Evolutionary conservation across 495 filamentous ascomycete genomes (phyloP).

Genomic region (Clavariopsis aquatica): DNA sequence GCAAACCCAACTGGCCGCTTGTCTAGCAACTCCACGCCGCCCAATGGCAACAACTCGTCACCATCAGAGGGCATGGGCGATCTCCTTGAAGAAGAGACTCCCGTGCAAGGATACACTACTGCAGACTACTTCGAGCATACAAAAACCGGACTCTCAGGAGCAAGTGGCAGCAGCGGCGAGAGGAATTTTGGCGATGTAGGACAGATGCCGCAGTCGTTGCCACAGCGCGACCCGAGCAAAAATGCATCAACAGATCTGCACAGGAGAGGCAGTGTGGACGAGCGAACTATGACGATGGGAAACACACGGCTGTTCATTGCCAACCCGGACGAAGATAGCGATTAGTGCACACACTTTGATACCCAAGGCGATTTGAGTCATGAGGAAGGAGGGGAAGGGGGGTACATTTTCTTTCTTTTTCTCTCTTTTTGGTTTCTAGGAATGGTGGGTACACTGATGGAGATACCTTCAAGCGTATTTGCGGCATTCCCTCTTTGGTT

Average conservation of each 20-base stretch:
- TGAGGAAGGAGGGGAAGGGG: too few species aligned
- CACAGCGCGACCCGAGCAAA: slow-evolving; percentile 54
- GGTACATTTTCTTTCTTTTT: slow-evolving; percentile 7
- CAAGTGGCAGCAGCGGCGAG: slow-evolving; percentile 54
- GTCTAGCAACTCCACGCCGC: slow-evolving; percentile 71
- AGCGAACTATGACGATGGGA: slow-evolving; percentile 81
- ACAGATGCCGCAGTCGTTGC: slow-evolving; percentile 52
- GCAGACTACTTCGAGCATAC: slow-evolving; percentile 44
- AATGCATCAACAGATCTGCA: slow-evolving; percentile 77
- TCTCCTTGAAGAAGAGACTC: slow-evolving; percentile 57
- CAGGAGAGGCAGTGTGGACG: slow-evolving; percentile 87
- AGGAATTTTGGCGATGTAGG: slow-evolving; percentile 57
- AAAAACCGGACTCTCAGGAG: slow-evolving; percentile 50
- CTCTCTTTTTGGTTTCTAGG: background rate
- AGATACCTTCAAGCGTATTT: background rate
- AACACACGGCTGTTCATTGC: slow-evolving; percentile 85
- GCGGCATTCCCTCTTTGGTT: slow-evolving; percentile 1
- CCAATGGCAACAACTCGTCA: slow-evolving; percentile 40
- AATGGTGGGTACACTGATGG: background rate
- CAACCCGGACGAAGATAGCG: slow-evolving; percentile 76
- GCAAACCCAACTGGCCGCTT: slow-evolving; percentile 43
- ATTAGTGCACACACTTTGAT: slow-evolving; percentile 47
- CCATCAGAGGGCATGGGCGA: slow-evolving; percentile 52
- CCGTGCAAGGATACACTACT: slow-evolving; percentile 49
- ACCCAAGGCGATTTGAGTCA: background rate